Evolutionary conservation across 768 basidiomycete genomes (phyloP).

Genomic region (Epithele typhae): DNA sequence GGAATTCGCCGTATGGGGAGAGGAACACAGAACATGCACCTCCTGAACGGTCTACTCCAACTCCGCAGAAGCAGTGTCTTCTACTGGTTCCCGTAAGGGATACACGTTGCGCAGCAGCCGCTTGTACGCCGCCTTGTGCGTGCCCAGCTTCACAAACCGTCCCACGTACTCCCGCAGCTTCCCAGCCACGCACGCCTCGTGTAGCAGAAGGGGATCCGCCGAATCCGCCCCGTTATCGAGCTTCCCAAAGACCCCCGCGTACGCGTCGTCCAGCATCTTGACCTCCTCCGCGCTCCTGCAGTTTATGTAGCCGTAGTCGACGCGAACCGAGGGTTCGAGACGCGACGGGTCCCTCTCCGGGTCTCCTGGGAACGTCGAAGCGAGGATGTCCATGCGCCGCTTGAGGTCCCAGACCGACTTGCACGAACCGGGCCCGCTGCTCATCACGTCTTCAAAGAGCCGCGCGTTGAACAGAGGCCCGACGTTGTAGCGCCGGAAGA

Average conservation of each 20-base stretch:
- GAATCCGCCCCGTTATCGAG: conserved; percentile 19
- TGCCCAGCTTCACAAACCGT: conserved; percentile 20
- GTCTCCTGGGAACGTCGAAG: neutral
- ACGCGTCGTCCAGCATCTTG: conserved; percentile 27
- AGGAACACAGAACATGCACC: too few relatives aligned
- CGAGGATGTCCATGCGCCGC: conserved; percentile 19
- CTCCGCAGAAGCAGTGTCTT: too few relatives aligned
- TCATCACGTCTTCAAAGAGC: conserved; percentile 25
- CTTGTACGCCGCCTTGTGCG: conserved; percentile 14
- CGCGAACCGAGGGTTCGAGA: conserved; percentile 11
- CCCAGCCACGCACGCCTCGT: conserved; percentile 32
- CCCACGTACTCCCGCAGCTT: conserved; percentile 26
- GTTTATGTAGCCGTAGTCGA: conserved; percentile 35
- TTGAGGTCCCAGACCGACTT: conserved; percentile 38
- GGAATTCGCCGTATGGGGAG: too few relatives aligned
- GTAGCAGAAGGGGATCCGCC: conserved; percentile 30
- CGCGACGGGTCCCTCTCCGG: neutral
- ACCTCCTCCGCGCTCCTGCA: conserved; percentile 26
- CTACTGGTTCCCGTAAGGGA: neutral
- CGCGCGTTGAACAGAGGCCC: neutral
- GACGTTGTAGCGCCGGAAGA: neutral
- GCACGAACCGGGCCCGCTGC: conserved; percentile 5
- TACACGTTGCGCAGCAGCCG: conserved; percentile 31
- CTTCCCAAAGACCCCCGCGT: conserved; percentile 29
- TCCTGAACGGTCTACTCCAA: too few relatives aligned